A percentile compares a stretch with the other conserved stretches of the same genome.
Conservation (phyloP, 2,329 filamentous ascomycete species). For the Gnomoniopsis smithogilvyi region DNA sequence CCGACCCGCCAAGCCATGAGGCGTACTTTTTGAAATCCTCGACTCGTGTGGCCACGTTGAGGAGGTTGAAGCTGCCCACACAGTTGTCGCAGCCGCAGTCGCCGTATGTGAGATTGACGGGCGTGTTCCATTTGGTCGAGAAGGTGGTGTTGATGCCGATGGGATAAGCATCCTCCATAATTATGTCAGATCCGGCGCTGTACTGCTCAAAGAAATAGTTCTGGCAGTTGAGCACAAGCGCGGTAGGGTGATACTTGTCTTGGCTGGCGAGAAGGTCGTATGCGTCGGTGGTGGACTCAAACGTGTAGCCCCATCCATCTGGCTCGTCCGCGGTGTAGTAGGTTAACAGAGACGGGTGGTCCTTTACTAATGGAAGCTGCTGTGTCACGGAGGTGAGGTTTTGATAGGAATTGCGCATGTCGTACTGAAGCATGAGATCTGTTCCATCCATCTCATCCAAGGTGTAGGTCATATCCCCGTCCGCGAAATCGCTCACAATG, state of each 20-base stretch:
- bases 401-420: constrained; percentile 40
- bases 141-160: constrained; percentile 54
- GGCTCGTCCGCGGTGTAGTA: constrained; percentile 49
- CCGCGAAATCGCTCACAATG: constrained; percentile 36
- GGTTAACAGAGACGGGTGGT: constrained; percentile 37
- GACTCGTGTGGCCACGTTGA: constrained; percentile 45
- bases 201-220: constrained; percentile 60
- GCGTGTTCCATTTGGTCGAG: constrained; percentile 50
- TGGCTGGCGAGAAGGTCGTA: constrained; percentile 43
- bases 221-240: constrained; percentile 57
- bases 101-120: constrained; percentile 56
- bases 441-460: constrained; percentile 34
- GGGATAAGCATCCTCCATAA: constrained; percentile 60
- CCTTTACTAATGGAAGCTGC: constrained; percentile 37
- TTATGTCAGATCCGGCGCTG: constrained; percentile 51
- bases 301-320: constrained; percentile 53
- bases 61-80: constrained; percentile 34
- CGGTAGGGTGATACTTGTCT: constrained; percentile 61
- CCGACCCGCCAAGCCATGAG: constrained; percentile 40
- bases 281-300: constrained; percentile 41
- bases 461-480: constrained; percentile 33
- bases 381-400: constrained; percentile 37
- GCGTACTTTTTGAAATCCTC: constrained; percentile 38
- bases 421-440: constrained; percentile 41
- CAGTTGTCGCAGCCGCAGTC: constrained; percentile 64